These are phyloP conservation scores for Anisodus tanguticus DNA, from an alignment of 257 asterid genomes.

Conservation along the genomic window DNA sequence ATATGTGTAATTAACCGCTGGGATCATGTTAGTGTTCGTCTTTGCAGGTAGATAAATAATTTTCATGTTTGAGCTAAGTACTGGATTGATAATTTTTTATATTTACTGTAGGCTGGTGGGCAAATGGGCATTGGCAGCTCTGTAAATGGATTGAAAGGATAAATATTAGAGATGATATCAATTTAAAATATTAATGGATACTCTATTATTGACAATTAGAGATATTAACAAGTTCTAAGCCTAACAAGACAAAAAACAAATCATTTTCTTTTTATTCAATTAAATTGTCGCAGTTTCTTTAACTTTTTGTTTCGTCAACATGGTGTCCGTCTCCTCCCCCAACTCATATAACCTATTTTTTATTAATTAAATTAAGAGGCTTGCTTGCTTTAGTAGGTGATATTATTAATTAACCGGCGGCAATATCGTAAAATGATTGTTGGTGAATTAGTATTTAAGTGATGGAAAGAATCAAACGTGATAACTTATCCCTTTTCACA, in stretches of 20 bases:
- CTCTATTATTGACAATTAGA: background rate
- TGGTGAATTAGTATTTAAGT: background rate
- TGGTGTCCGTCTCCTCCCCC: background rate
- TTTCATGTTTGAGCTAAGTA: background rate
- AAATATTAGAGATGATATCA: background rate
- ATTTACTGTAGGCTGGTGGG: background rate
- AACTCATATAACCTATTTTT: background rate
- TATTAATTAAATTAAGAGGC: background rate
- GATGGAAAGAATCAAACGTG: background rate
- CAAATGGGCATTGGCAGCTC: background rate
- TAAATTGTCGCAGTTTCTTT: background rate
- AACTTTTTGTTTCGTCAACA: background rate
- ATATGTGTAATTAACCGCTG: too few species aligned
- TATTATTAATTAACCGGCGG: background rate
- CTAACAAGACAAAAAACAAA: background rate
- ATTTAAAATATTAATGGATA: background rate
- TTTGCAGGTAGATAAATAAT: background rate
- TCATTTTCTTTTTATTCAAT: background rate
- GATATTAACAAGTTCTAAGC: slow-evolving; percentile 7
- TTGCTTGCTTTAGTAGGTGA: background rate
- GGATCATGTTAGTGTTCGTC: background rate
- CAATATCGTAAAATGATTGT: background rate
- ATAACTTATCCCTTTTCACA: background rate
- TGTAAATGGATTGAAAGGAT: slow-evolving; percentile 11
- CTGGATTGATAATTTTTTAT: too few species aligned